Evolutionary conservation across 2,329 filamentous ascomycete species (phyloP).

Genomic region (Triangularia verruculosa): DNA sequence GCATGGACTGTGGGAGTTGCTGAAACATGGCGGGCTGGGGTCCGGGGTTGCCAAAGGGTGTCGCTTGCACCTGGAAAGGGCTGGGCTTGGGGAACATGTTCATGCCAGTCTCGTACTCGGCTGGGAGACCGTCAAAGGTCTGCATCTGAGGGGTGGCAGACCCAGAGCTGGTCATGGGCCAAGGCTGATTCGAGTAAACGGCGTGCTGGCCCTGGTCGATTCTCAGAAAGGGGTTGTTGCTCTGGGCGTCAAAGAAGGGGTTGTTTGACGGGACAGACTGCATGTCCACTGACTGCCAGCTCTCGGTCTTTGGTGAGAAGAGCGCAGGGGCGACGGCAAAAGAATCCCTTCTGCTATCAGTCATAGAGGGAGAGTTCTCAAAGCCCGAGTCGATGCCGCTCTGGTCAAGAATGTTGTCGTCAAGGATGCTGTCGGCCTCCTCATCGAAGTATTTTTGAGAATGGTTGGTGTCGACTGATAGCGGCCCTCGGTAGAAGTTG

Average conservation of each 20-base stretch:
- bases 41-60: constrained; percentile 52
- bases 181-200: constrained; percentile 45
- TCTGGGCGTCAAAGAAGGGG: constrained; percentile 56
- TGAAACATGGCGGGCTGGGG: constrained; percentile 53
- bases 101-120: constrained; percentile 52
- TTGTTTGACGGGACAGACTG: constrained; percentile 62
- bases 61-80: constrained; percentile 45
- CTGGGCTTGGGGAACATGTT: constrained; percentile 50
- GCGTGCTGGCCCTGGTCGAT: constrained; percentile 51
- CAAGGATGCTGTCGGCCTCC: constrained; percentile 57
- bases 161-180: constrained; percentile 66
- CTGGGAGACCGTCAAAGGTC: constrained; percentile 61
- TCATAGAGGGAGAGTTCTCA: constrained; percentile 62
- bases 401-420: constrained; percentile 60
- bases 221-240: constrained; percentile 66
- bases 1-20: constrained; percentile 47
- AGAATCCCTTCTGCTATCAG: constrained; percentile 60
- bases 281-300: constrained; percentile 64
- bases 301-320: constrained; percentile 64
- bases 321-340: constrained; percentile 56
- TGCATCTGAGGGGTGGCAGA: constrained; percentile 69
- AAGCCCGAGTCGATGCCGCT: constrained; percentile 58
- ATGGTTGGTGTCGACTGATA: constrained; percentile 53
- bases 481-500: constrained; percentile 48
- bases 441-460: constrained; percentile 59